Conservation (phyloP, 768 basidiomycete genomes). For the Cystofilobasidium ferigula region DNA sequence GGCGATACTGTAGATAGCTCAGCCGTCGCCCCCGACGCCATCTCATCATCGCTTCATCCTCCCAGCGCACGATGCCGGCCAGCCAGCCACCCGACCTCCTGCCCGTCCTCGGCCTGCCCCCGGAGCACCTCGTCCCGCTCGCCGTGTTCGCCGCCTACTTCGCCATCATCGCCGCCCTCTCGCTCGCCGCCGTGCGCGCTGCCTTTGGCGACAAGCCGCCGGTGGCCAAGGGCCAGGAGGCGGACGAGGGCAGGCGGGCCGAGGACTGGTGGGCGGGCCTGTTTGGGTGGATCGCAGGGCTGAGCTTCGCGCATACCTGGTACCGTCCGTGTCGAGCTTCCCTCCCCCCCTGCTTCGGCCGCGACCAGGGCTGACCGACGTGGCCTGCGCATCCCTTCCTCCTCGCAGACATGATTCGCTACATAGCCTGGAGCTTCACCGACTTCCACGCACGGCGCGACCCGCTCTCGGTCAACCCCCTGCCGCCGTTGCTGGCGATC, state of each 20-base stretch:
- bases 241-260: slow-evolving; percentile 25
- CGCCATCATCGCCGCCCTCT: slow-evolving; percentile 34
- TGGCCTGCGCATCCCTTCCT: background rate
- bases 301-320: slow-evolving; percentile 44
- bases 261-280: slow-evolving; percentile 35
- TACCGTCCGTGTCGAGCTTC: slow-evolving; percentile 44
- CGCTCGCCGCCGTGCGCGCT: slow-evolving; percentile 34
- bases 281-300: slow-evolving; percentile 39
- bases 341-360: background rate
- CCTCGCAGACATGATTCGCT: slow-evolving; percentile 44
- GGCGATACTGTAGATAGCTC: too few species aligned
- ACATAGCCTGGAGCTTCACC: slow-evolving; percentile 50
- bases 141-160: slow-evolving; percentile 39
- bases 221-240: too few species aligned
- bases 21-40: too few species aligned
- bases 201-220: slow-evolving; percentile 1
- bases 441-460: slow-evolving; percentile 40
- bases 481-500: slow-evolving; percentile 37
- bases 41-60: too few species aligned
- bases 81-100: too few species aligned
- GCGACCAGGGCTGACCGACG: background rate
- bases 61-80: background rate
- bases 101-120: background rate
- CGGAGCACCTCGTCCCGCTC: slow-evolving; percentile 4
- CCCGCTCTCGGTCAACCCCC: slow-evolving; percentile 10